Evolutionary conservation across 73 alveolate genomes (phyloP), one percentile per base, ranked within the genome.

Genomic region (Paramecium pentaurelia): DNA sequence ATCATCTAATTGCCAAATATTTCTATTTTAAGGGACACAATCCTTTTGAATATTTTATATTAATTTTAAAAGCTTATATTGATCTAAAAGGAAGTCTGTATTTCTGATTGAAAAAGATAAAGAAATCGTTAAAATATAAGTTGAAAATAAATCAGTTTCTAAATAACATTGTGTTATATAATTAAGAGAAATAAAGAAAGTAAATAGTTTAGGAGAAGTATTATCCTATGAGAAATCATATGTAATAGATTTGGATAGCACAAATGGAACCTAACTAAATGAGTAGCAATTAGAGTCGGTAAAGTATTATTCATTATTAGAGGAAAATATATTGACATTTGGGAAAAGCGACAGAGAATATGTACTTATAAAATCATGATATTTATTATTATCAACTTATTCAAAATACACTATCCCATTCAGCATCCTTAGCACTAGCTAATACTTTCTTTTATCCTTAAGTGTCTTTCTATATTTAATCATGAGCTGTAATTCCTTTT

Each of bases 151-250:
- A 38, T 93, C 99, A 4, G 94, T 97, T 73, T 95, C 99, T 18
- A 89, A 94, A 83, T 98, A 98, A 93, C 99, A 98, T 92, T 98
- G 99, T 1, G 99, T 98, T 34, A 95, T 98, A 32, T 98, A 98
- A 86, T 98, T 96, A 89, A 94, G 99, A 75, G 95, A 94, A 77
- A 77, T 64, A 44, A 70, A 77, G 95, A 94, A 94, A 60, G 86
- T 86, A 49, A 71, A 47, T 64, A 49, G 58, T 36, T 42, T 49
- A 9, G 93, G 95, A 45, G 93, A 92, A 86, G 73, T 70, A 7
- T 60, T 84, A n/a, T 37, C 91, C 36, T 92, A 93, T 59, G 88
- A 95, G 3, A 88, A 88, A 75, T 99, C 99, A 7, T 98, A 98
- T 92, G 71, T 97, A 60, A 96, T 98, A 97, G 99, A 98, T 93